Conservation (phyloP, 2,329 filamentous ascomycete genomes). For the Stachybotrys echinatus region DNA sequence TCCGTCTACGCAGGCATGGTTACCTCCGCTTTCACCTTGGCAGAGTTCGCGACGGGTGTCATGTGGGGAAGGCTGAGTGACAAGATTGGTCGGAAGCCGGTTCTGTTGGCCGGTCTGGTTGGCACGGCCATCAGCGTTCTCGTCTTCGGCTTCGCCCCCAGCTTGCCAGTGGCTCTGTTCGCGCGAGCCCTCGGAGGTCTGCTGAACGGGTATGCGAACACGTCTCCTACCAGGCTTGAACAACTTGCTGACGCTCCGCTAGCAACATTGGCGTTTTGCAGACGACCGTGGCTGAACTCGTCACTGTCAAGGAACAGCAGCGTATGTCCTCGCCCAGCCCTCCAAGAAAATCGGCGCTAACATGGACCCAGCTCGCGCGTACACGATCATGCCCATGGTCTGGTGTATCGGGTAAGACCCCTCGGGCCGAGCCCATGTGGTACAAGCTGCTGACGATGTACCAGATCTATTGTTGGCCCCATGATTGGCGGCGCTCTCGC, state of each 20-base stretch:
- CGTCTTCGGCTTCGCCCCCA: conserved; percentile 85
- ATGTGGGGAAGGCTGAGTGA: conserved; percentile 94
- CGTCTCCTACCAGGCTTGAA: neutral
- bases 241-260: conserved; percentile 4
- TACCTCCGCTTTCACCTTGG: conserved; percentile 91
- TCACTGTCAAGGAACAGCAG: conserved; percentile 90
- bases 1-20: conserved; percentile 94
- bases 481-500: conserved; percentile 87
- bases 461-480: conserved; percentile 83
- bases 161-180: conserved; percentile 73
- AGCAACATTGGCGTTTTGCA: conserved; percentile 93
- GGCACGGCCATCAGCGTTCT: conserved; percentile 92
- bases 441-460: conserved; percentile 18
- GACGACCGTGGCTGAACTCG: conserved; percentile 89
- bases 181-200: conserved; percentile 86
- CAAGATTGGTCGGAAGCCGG: conserved; percentile 84
- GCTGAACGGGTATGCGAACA: conserved; percentile 81
- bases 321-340: conserved; percentile 45
- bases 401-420: conserved; percentile 81
- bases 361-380: conserved; percentile 65
- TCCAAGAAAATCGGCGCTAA: conserved; percentile 15
- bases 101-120: conserved; percentile 80
- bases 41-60: conserved; percentile 88
- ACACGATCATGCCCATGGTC: conserved; percentile 95
- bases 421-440: neutral